Base-by-base conservation (phyloP, 805 yeast species). In the Cyberlindnera euphorbiiphila region DNA sequence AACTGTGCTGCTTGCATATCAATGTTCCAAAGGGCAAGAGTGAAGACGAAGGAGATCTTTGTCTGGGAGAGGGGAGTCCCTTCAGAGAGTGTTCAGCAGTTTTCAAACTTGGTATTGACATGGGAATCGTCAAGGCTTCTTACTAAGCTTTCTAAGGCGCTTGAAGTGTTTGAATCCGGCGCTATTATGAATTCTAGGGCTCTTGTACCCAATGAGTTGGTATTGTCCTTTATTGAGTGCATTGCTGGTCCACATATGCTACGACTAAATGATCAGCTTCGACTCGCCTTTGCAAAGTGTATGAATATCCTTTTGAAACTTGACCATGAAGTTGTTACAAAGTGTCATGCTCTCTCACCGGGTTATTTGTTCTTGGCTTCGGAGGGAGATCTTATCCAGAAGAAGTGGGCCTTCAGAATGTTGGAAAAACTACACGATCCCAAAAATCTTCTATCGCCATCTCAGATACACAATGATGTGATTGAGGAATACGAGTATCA, bases 401-500 rank as follows among this genome's bases (percentile, higher is more conserved):
- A 65, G 23, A 43, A 50, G 2, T 80, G 83, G 81, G 72, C 81
- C 0, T 46, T 64, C 37, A 56, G 42, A 21, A 54, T 50, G 37
- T 53, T 58, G 45, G 61, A 42, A 25, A 45, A 42, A 18, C 36
- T 59, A 11, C 34, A 30, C 25, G 25, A 25, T 7, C 40, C 36
- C 6, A 39, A 28, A 22, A 43, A 9, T 25, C 34, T 22, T 32
- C 42, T 10, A 29, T 48, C 10, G 58, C 55, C 29, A 47, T 64
- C 27, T 3, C 43, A 47, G n/a, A 32, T 49, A 0, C 56, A 65
- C 11, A 46, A 61, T 7, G 64, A 73, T 23, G 53, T 77, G 1
- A 46, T 71, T 6, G 83, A 78, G 48, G 89, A 83, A 50, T 73
- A 71, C 41, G 69, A 66, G 32, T 48, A 60, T 3, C 78, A 80